These are phyloP conservation scores for Podospora fimiseda DNA, from an alignment of 495 filamentous ascomycete species.

Conservation along the genomic window DNA sequence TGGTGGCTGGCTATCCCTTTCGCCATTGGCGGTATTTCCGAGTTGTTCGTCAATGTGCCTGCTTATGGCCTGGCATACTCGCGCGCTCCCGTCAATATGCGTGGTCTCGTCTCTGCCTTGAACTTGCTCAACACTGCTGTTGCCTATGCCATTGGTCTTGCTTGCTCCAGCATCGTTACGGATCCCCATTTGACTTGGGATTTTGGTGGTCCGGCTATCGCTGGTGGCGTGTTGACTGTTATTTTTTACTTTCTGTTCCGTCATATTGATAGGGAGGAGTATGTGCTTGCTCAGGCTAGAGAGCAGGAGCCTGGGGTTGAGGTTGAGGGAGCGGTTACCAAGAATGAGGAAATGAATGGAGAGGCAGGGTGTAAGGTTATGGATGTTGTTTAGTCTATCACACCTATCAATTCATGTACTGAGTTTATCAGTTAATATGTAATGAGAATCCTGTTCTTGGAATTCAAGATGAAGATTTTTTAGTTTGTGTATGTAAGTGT, in stretches of 20 bases:
- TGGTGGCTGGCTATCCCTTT: constrained; percentile 47
- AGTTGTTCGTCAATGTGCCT: constrained; percentile 64
- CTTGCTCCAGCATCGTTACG: constrained; percentile 52
- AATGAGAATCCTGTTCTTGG: too few relatives aligned
- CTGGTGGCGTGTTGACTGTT: constrained; percentile 38
- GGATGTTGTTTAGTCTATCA: neutral
- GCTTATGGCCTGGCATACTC: constrained; percentile 69
- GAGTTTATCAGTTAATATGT: neutral
- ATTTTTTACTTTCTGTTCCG: constrained; percentile 48
- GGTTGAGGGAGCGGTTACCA: constrained; percentile 26
- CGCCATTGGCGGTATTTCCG: constrained; percentile 55
- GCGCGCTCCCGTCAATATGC: constrained; percentile 62
- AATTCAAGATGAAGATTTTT: too few relatives aligned
- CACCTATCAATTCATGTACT: neutral
- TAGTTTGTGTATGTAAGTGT: too few relatives aligned
- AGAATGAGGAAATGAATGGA: constrained; percentile 38
- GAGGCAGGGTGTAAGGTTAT: constrained; percentile 14
- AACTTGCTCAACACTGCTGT: constrained; percentile 56
- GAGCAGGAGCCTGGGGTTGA: constrained; percentile 32
- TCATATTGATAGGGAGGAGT: constrained; percentile 44
- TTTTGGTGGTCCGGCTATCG: constrained; percentile 45
- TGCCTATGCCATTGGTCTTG: constrained; percentile 53
- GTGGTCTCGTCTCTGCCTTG: constrained; percentile 59
- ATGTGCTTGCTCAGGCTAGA: constrained; percentile 32
- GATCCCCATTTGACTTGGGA: constrained; percentile 57